phyloP scores from a whole-genome alignment of 2,329 filamentous ascomycete species.

The Arthrobotrys musiformis region DNA sequence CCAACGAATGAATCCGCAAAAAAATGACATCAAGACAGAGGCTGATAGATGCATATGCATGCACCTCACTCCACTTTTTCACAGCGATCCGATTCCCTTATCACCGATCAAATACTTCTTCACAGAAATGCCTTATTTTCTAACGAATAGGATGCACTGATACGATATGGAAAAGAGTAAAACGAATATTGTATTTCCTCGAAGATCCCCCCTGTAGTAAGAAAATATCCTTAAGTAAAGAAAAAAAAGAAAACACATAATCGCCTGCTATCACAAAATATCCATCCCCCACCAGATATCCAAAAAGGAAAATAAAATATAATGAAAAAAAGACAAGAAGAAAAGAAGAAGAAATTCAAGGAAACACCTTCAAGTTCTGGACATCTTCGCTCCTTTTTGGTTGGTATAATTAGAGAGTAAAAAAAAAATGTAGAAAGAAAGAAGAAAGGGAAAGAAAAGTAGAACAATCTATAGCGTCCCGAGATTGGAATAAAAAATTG shows the following conservation, averaged over 20 bases:
- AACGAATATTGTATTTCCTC: conserved; percentile 43
- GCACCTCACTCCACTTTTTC: conserved; percentile 3
- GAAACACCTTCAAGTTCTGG: conserved; percentile 53
- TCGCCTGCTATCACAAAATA: conserved; percentile 17
- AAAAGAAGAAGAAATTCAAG: conserved; percentile 56
- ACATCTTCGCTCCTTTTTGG: conserved; percentile 56
- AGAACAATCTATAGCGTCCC: conserved; percentile 56
- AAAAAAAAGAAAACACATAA: conserved; percentile 3
- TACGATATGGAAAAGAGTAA: neutral
- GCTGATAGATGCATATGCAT: conserved; percentile 21
- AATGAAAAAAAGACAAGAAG: conserved; percentile 56
- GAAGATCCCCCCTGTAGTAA: conserved; percentile 20
- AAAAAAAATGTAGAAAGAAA: neutral
- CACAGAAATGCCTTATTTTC: conserved; percentile 5
- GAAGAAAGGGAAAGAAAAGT: conserved; percentile 12
- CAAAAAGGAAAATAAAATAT: conserved; percentile 11
- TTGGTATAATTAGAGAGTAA: conserved; percentile 54
- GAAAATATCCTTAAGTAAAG: conserved; percentile 13
- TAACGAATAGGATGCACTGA: neutral
- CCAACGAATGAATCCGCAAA: neutral
- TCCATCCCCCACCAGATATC: conserved; percentile 17
- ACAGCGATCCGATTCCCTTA: conserved; percentile 17
- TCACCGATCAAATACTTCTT: neutral
- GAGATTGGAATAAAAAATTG: conserved; percentile 39
- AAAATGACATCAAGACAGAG: neutral